Conservation (phyloP, 2,329 filamentous ascomycete genomes). For the Chaetomiaceae sp. region DNA sequence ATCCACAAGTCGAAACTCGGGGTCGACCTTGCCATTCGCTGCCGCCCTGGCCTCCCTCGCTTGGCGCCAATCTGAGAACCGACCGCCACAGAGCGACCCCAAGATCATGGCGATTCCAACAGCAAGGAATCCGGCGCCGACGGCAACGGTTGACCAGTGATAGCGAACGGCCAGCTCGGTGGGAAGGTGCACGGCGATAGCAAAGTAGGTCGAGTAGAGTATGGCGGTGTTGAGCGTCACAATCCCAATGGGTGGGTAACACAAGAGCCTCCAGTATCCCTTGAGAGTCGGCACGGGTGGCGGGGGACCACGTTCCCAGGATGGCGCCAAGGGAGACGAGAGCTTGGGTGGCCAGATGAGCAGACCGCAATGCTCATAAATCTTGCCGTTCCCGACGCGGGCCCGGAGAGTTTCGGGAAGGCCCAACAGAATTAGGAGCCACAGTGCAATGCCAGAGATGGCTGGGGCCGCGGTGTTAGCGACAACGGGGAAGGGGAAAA, state of each 20-base stretch:
- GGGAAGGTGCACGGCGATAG: conserved; percentile 13
- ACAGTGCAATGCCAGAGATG: conserved; percentile 12
- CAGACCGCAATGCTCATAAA: conserved; percentile 2
- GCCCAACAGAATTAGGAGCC: conserved; percentile 9
- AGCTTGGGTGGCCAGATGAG: conserved; percentile 15
- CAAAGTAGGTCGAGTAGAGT: conserved; percentile 19
- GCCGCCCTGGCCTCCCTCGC: conserved; percentile 1
- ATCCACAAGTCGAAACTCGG: conserved; percentile 15
- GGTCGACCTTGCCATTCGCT: conserved; percentile 12
- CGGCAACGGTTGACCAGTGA: conserved; percentile 11
- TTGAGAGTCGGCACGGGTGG: conserved; percentile 13
- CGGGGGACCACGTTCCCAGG: conserved; percentile 10
- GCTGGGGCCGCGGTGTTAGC: not conserved
- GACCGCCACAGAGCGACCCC: conserved; percentile 13
- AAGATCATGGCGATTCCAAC: conserved; percentile 15
- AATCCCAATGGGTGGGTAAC: conserved; percentile 16
- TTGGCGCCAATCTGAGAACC: conserved; percentile 17
- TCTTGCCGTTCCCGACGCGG: conserved; percentile 10
- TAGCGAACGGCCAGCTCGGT: conserved; percentile 11
- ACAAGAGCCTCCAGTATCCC: conserved; percentile 14
- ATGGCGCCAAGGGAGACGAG: conserved; percentile 9
- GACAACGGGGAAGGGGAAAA: not conserved
- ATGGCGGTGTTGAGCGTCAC: conserved; percentile 16
- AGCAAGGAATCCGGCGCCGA: conserved; percentile 17
- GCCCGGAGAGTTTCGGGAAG: conserved; percentile 15